These are phyloP conservation scores for Ophiorrhiza pumila DNA, from an alignment of 257 asterid species.

Conservation along the genomic window DNA sequence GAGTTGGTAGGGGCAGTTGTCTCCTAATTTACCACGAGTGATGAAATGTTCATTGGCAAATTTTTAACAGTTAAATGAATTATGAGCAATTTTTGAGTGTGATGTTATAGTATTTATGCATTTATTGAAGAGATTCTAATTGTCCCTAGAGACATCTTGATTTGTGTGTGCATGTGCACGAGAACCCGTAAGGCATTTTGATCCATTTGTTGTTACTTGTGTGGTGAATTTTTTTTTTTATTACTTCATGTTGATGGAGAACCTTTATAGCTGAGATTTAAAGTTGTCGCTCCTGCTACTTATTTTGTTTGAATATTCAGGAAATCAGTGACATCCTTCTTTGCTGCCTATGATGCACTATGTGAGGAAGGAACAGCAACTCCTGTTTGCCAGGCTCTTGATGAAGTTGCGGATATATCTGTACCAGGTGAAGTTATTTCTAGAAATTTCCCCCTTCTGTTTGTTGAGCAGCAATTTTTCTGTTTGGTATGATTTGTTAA, in stretches of 20 bases:
- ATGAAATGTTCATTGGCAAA: not conserved
- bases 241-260: not conserved
- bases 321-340: constrained; percentile 88
- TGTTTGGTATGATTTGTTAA: not conserved
- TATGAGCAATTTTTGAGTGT: not conserved
- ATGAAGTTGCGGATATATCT: constrained; percentile 89
- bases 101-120: not conserved
- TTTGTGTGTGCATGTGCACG: not conserved
- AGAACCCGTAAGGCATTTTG: not conserved
- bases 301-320: constrained; percentile 26
- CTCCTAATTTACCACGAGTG: not conserved
- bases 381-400: constrained; percentile 79
- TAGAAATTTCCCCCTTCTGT: not conserved
- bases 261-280: not conserved
- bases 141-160: not conserved
- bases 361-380: constrained; percentile 99
- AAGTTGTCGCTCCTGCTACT: constrained; percentile 4
- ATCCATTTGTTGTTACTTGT: not conserved
- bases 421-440: constrained; percentile 59
- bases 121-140: not conserved
- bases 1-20: constrained; percentile 1
- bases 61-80: not conserved
- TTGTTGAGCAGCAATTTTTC: no score
- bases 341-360: constrained; percentile 89
- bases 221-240: not conserved